phyloP scores from a whole-genome alignment of 73 alveolate species.

The Stentor roeselii region DNA sequence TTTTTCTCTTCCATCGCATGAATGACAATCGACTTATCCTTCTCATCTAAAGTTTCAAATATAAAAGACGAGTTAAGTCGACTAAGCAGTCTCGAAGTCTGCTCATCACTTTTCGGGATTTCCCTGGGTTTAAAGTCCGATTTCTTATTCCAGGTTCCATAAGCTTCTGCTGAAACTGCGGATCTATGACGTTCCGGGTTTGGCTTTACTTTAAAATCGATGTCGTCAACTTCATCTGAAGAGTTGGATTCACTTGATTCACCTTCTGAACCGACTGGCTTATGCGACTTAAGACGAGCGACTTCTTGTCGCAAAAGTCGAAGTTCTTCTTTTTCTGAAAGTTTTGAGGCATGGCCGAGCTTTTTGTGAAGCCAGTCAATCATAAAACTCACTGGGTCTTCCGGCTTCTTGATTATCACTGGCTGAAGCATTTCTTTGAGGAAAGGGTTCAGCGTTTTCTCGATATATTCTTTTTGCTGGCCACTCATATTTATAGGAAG shows the following conservation, averaged over 20 bases:
- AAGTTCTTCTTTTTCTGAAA: constrained; percentile 22
- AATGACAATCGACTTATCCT: constrained; percentile 78
- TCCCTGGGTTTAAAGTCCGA: constrained; percentile 73
- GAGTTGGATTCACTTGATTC: constrained; percentile 34
- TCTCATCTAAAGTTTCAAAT: constrained; percentile 81
- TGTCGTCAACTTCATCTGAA: constrained; percentile 23
- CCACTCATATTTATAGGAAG: constrained; percentile 25
- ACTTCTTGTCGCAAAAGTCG: constrained; percentile 5
- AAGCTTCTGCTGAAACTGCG: constrained; percentile 97
- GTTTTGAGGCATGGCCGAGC: background rate
- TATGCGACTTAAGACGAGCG: constrained; percentile 16
- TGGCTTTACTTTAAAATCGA: background rate
- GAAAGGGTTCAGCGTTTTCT: constrained; percentile 16
- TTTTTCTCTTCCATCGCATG: constrained; percentile 91
- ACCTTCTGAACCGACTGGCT: constrained; percentile 24
- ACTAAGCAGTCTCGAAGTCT: constrained; percentile 66
- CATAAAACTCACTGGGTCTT: constrained; percentile 33
- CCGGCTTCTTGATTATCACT: constrained; percentile 53
- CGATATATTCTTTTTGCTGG: background rate
- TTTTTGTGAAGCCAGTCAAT: constrained; percentile 13
- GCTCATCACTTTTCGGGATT: constrained; percentile 76
- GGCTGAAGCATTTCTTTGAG: constrained; percentile 43
- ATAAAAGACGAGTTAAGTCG: constrained; percentile 81
- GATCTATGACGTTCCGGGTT: constrained; percentile 13
- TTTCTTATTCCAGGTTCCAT: constrained; percentile 92